Conservation (phyloP, 2,329 filamentous ascomycete species). For the Shiraia sp. region DNA sequence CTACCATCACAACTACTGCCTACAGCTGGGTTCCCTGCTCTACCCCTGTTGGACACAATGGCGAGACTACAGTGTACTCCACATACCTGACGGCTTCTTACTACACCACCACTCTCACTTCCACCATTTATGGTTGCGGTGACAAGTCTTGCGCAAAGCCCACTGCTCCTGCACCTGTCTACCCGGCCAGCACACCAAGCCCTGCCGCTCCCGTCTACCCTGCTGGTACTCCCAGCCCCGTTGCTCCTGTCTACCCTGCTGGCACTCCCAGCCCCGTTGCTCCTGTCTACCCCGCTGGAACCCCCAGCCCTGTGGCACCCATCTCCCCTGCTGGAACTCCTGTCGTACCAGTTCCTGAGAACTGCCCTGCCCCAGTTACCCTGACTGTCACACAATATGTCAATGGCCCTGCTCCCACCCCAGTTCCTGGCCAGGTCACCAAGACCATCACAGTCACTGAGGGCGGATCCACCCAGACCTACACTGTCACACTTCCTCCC, state of each 20-base stretch:
- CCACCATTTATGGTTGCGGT: constrained; percentile 28
- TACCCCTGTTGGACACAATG: constrained; percentile 39
- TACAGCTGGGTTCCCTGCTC: constrained; percentile 45
- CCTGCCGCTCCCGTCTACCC: constrained; percentile 2
- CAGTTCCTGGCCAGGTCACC: constrained; percentile 17
- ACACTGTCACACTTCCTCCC: constrained; percentile 28
- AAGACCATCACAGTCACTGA: constrained; percentile 39
- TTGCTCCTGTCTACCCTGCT: constrained; percentile 9
- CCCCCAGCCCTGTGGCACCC: constrained; percentile 1
- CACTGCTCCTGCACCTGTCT: too few species aligned
- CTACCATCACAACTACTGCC: constrained; percentile 38
- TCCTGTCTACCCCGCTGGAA: constrained; percentile 1
- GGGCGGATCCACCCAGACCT: constrained; percentile 18
- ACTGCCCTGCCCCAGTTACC: constrained; percentile 34
- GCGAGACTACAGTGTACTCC: constrained; percentile 37
- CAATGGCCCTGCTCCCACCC: constrained; percentile 13
- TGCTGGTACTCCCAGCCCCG: constrained; percentile 9
- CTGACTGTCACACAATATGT: constrained; percentile 23
- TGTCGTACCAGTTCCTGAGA: constrained; percentile 5
- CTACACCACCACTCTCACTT: constrained; percentile 34
- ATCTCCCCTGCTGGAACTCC: not conserved
- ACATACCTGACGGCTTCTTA: constrained; percentile 46
- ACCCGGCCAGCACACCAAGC: too few species aligned
- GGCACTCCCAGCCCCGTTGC: not conserved
- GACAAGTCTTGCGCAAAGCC: constrained; percentile 6